Evolutionary conservation across 768 basidiomycete genomes (phyloP), one percentile per base, ranked within the genome.

Genomic region (Mrakia frigida): DNA sequence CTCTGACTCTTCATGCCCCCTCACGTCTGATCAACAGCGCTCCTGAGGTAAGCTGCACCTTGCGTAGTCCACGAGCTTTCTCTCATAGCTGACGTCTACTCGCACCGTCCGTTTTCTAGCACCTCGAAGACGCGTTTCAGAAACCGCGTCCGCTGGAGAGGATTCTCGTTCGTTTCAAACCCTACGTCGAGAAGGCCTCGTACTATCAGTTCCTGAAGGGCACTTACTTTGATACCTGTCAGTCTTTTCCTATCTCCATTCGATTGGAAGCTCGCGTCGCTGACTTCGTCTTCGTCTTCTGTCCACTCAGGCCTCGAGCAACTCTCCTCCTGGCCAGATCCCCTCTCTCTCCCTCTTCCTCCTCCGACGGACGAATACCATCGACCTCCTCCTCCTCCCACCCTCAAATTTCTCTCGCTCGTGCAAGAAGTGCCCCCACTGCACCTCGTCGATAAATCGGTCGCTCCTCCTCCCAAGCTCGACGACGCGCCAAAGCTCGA

Each of bases 201-300:
- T 95, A 94, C 82, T 89, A 89, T 79, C 91, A 91, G 77, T 94
- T 95, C 82, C 87, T 93, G 53, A 90, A 89, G 84, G 83, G 91
- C 88, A 75, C 70, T 82, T 76, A 31, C 35, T 25, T 60, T 16
- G 70, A 74, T 31, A 37, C 41, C 33, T 56, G 18, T 50, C 4
- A 5, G 39, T 41, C 39, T 6, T 11, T 41, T 41, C 39, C 39
- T 9, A 2, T 50, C 46, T 50, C 18, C 46, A 14, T 50, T 18
- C 46, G 2, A 1, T 21, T 21, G 13, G 2, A 18, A 50, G 46
- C 46, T 50, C 46, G 46, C 46, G 46, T 50, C 46, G 46, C 46
- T 50, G 46, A 50, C 46, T 21, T 21, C 46, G 16, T 18, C 21
- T 18, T 50, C 16, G 16, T 50, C 46, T 43, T 14, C 10, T 43